Base-by-base conservation (phyloP, 164 flowering plant species). In the Sextonia rubra region DNA sequence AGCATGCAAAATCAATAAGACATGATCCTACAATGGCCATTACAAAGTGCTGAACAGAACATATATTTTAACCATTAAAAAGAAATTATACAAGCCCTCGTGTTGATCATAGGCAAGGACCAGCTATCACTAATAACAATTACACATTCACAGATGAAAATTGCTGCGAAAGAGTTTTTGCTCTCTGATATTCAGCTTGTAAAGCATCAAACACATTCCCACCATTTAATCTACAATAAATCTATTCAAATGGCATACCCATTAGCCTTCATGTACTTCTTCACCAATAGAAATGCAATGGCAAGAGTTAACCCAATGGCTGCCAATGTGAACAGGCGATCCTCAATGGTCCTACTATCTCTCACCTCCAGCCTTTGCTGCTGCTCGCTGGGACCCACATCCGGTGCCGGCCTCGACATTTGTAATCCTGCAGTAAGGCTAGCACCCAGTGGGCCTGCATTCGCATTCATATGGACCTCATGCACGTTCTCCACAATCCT, bases 261-360 rank as follows among this genome's bases (percentile, higher is more conserved):
- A 68, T 76, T 86, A 44, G 97, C 82, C 79, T 89, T 92, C 85
- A 88, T 70, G 52, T 86, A 87, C 80, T 92, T 95, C 83, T 92
- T 95, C 76, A 91, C 66, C 67, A 95, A 63, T 68, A 92, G 94
- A 80, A 86, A 80, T 49, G 77, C 74, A 22, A 95, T 91, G 25
- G 99, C 98, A 69, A 95, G 55, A 8, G 94, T 80, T 24, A 95
- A 87, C 47, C 94, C 99, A 30, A 93, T 71, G 27, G 97, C 99
- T 63, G 98, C 97, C 96, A 80, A 88, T 15, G 97, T 95, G 76
- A 95, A 88, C 71, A 91, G 69, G 12, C 94, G 87, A 79, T 95
- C 98, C 76, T 91, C 92, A n/a, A 85, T 83, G 7, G 77, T 84
- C 75, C 77, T 86, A 20, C 75, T 84, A 68, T 76, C 88, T 80